Evolutionary conservation across 148 eudicot species (phyloP).

Genomic region (Rhododendron ferrugineum): DNA sequence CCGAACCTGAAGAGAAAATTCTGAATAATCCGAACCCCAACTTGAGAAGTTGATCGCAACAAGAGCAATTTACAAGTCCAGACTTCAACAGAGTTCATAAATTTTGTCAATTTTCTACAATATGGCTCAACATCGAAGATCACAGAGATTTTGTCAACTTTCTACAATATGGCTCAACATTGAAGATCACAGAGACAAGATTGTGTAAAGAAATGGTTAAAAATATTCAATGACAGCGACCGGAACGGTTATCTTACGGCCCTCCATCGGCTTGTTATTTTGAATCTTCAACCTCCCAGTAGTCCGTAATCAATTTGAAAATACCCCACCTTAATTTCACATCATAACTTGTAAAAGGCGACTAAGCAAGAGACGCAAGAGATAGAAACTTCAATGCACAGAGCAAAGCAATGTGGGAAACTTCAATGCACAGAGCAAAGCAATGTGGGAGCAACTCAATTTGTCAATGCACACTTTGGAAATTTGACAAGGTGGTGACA

Average conservation of each 20-base stretch:
- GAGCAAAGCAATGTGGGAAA: background rate
- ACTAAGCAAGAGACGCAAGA: background rate
- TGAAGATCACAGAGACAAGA: background rate
- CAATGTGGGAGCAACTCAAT: background rate
- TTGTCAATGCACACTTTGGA: background rate
- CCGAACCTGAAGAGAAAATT: background rate
- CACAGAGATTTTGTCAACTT: background rate
- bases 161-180: too few relatives aligned
- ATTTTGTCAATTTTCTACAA: background rate
- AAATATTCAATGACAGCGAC: background rate
- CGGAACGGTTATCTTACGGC: background rate
- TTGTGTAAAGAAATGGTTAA: background rate
- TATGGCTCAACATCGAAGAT: background rate
- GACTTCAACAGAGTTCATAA: background rate
- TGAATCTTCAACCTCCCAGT: conserved; percentile 2
- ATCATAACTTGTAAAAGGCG: background rate
- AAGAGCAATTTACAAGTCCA: background rate
- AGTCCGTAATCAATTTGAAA: background rate
- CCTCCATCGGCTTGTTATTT: background rate
- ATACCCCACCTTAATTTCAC: background rate
- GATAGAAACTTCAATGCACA: background rate
- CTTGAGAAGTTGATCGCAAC: background rate
- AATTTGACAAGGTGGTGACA: background rate
- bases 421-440: background rate
- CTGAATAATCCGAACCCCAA: background rate